Evolutionary conservation across 768 basidiomycete genomes (phyloP), one percentile per base, ranked within the genome.

Genomic region (Pisolithus microcarpus): DNA sequence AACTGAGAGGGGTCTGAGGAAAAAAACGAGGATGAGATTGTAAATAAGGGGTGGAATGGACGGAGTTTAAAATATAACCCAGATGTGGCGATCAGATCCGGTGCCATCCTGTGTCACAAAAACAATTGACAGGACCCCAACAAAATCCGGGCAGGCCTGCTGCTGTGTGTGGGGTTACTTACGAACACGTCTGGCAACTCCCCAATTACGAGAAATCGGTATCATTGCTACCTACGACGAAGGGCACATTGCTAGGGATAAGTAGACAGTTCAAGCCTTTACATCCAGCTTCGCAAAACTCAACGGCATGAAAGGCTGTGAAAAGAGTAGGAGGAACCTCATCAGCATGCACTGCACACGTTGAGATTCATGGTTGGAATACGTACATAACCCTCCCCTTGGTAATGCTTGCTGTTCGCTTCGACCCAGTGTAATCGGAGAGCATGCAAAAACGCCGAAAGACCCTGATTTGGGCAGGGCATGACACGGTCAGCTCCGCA

Each of bases 401-500:
- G 82, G 65, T 87, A 95, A 64, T 93, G 91, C 75, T 96, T 95
- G 72, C 92, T 93, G 74, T 95, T 96, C 48, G 86, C 91, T 70
- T 98, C 94, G 52, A 97, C 95, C 92, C 95, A 98, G 70, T 97
- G 95, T 58, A 97, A 77, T 62, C 95, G 84, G 56, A 98, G 79
- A 7, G 95, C 95, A 68, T 98, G 95, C 67, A 97, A 70, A 75
- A 98, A 97, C 36, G 95, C 95, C 61, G 88, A 91, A 31, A 97
- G 75, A 58, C 95, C 93, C 89, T 93, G 60, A 45, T 53, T 52
- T 53, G 38, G 50, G 50, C 23, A 23, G 5, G 37, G 45, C 34
- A 49, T 47, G 42, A 26, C 40, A 30, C 38, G 21, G 37, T 60
- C 56, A 58, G 50, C 54, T 28, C 28, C 21, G 34, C 13, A 23